Evolutionary conservation across 331 rosid species (phyloP), one percentile per base, ranked within the genome.

Genomic region (Prunus yedoensis): DNA sequence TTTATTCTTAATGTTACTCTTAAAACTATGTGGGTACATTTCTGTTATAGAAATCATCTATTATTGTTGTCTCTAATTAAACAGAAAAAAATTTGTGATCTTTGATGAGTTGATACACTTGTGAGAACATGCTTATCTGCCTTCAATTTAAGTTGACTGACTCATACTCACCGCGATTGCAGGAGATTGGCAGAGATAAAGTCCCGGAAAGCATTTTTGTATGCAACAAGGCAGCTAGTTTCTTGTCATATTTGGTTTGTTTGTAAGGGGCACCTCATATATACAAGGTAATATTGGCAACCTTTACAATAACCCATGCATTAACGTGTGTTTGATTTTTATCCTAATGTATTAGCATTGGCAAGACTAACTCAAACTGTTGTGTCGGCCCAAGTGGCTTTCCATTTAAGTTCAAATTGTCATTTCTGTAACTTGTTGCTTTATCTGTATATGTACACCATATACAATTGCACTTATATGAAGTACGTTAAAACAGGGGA

Each of bases 201-300:
- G 78, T 85, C 88, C 28, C 78, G 71, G 66, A 87, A 90, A 81
- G 89, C 91, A 72, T 76, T 77, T 76, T 81, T 80, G 90, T 84
- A 41, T 78, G 85, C 73, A 83, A 87, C 53, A 81, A 82, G 57
- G 89, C 91, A 63, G 86, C 85, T 4, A 64, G 59, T n/a, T 8
- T 86, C 84, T 71, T 92, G 97, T 83, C 89, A 84, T 72, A 81
- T 89, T 69, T 90, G 93, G 92, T 86, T 90, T 87, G 83, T 87
- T 66, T 88, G 87, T 86, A 83, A 85, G 70, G 96, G 92, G 41
- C 82, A 43, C 61, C 88, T 90, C 77, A 79, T 86, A 80, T 84
- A 77, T 78, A 81, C 87, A 3, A 88, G 97, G 97, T 92, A 78
- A 14, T 53, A 13, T 52, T 61, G 35, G 21, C 35, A 53, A 23